phyloP scores from a whole-genome alignment of 257 asterid genomes.

The Jaltomata sinuosa region DNA sequence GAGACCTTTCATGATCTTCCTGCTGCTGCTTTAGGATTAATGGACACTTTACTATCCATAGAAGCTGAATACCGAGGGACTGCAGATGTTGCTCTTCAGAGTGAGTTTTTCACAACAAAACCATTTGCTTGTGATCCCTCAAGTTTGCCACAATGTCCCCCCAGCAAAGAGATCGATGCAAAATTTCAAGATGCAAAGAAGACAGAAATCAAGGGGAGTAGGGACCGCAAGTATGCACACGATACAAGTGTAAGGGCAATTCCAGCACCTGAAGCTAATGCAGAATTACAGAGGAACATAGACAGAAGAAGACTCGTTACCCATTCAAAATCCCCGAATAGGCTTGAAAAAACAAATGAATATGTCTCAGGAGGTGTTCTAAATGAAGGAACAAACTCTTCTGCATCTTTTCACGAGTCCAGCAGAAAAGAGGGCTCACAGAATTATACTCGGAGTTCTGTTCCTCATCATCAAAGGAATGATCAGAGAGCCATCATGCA shows the following conservation, averaged over 20 bases:
- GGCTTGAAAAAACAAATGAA: background rate
- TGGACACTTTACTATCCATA: background rate
- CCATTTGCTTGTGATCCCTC: background rate
- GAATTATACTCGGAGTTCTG: background rate
- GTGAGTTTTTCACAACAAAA: background rate
- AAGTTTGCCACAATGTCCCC: background rate
- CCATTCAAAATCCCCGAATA: background rate
- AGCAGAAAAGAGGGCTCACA: background rate
- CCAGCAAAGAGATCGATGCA: background rate
- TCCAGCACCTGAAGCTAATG: background rate
- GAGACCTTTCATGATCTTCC: background rate
- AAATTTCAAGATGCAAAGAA: background rate
- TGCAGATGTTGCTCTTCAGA: background rate
- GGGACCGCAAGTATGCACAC: background rate
- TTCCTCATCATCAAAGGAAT: background rate
- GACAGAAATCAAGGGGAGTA: background rate
- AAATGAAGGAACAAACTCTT: background rate
- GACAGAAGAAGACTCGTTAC: background rate
- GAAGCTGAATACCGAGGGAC: background rate
- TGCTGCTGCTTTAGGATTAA: background rate
- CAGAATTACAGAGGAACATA: background rate
- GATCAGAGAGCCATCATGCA: background rate
- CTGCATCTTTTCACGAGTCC: background rate
- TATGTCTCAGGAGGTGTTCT: background rate
- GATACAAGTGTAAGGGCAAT: background rate